phyloP scores from a whole-genome alignment of 2,329 filamentous ascomycete species.

The Magnaporthales sp. region DNA sequence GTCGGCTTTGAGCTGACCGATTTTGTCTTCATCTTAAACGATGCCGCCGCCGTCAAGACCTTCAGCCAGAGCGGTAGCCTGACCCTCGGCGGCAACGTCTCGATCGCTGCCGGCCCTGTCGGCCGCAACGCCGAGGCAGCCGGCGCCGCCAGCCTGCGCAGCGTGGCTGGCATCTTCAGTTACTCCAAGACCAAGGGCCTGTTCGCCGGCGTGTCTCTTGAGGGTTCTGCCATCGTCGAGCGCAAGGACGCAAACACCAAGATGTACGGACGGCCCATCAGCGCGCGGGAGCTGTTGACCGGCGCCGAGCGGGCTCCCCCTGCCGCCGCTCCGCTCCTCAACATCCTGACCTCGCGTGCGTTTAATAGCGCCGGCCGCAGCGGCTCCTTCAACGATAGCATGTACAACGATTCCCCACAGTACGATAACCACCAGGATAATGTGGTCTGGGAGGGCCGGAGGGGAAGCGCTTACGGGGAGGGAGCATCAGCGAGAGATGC shows the following conservation, averaged over 20 bases:
- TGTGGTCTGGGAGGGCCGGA: slow-evolving; percentile 72
- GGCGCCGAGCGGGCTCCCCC: slow-evolving; percentile 72
- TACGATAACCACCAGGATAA: slow-evolving; percentile 81
- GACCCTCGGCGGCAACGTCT: slow-evolving; percentile 92
- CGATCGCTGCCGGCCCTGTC: slow-evolving; percentile 86
- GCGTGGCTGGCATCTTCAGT: slow-evolving; percentile 86
- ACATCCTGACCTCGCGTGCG: slow-evolving; percentile 72
- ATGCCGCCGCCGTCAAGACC: slow-evolving; percentile 77
- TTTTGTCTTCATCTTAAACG: slow-evolving; percentile 98
- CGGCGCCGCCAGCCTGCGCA: slow-evolving; percentile 81
- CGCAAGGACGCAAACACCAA: slow-evolving; percentile 95
- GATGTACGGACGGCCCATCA: slow-evolving; percentile 77
- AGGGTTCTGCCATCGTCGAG: slow-evolving; percentile 89
- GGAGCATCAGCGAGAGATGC: slow-evolving; percentile 33
- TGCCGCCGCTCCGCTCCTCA: slow-evolving; percentile 76
- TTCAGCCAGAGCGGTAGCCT: slow-evolving; percentile 89
- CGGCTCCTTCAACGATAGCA: slow-evolving; percentile 41
- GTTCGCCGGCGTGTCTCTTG: slow-evolving; percentile 90
- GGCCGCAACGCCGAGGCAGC: slow-evolving; percentile 94
- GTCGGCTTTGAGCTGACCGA: slow-evolving; percentile 84
- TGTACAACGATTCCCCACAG: slow-evolving; percentile 91
- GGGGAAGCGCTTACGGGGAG: slow-evolving; percentile 63
- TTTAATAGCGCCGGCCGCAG: slow-evolving; percentile 60
- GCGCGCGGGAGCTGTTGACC: slow-evolving; percentile 71
- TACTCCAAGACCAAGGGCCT: slow-evolving; percentile 98